Base-by-base conservation (phyloP, 2,329 filamentous ascomycete genomes). In the Coleophoma cylindrospora region DNA sequence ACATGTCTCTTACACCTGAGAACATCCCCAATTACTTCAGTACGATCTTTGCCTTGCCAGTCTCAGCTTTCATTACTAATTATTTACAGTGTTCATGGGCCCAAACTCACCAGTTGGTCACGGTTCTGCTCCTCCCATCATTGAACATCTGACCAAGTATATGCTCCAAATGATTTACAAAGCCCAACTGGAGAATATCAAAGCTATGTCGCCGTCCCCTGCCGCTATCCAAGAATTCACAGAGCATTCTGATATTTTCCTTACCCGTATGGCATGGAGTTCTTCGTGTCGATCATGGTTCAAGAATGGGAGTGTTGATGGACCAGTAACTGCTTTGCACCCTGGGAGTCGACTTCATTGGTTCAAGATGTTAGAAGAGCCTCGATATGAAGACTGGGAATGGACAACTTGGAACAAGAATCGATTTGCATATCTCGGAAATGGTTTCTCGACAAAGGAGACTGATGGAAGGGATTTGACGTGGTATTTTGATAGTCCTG, bases 181-280 rank as follows among this genome's bases (percentile, higher is more conserved):
- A 15, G 22, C 21, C 14, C 43, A 45, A 34, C 15, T 32, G 10
- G 43, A 45, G 33, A 48, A n/a, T 19, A 55, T 55, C 44, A 55
- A 55, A 40, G 51, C 51, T 5, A 45, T 50, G 38, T 43, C 40
- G 34, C 27, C 49, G 45, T 50, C 47, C 13, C 40, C 40, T 8
- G 47, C 37, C 15, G 50, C 32, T 17, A 19, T 54, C 53, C 50
- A 27, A 21, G 74, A 78, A 60, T 80, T 70, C 66, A 71, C 67
- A 58, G 72, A 66, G 63, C 76, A 73, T 62, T 69, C 73, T 36
- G 62, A 65, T 3, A 57, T 64, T 3, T 77, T 78, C 55, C 76
- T 80, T 74, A 74, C 74, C 37, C 72, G 74, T 32, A 77, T 74
- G 2, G 68, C 70, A 2, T 79, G 75, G 74, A 64, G 69, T 4